Evolutionary conservation across 2,329 filamentous ascomycete species (phyloP), one percentile per base, ranked within the genome.

Genomic region (Penicillium concentricum): DNA sequence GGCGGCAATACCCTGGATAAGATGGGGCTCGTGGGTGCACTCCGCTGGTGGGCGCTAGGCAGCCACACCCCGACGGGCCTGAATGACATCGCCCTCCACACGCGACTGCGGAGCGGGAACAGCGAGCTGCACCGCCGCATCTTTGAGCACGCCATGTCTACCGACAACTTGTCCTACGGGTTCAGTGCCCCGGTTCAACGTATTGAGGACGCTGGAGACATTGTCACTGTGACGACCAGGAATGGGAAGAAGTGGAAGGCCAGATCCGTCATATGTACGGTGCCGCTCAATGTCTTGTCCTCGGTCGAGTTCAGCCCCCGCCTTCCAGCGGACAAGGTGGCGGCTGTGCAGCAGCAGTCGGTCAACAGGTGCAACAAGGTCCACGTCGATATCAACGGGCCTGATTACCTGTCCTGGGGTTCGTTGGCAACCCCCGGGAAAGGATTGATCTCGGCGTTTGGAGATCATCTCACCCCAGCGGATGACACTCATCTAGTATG

Each of bases 41-140:
- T 74, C 9, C 60, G 69, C 12, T 72, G 69, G 69, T 72, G 62
- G 50, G 69, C 67, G 3, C 53, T 73, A 1, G 66, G 67, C 9
- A 66, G 67, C 2, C 63, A 71, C 48, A 67, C 35, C 9, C 59
- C 65, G 34, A 60, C 61, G 2, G 56, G 61, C 0, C 51, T 63
- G 8, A 65, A 67, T 43, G 65, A 68, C 28, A 51, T 64, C 16
- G 64, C 59, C 2, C 42, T 44, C 10, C 42, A 32, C 16, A 44
- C 42, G 0, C 42, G 42, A 5, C n/a, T 44, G 5, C 26, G 42
- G 2, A 44, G 42, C 5, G 42, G 42, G 2, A 44, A 44, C 26
- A 44, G 26, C 26, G 42, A 44, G 26, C 10, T 44, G 4, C 42
- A 44, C 26, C 26, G 24, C n/a, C 26, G 42, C 4, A 44, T 44